Conservation (phyloP, 768 basidiomycete genomes). For the Mrakia gelida region DNA sequence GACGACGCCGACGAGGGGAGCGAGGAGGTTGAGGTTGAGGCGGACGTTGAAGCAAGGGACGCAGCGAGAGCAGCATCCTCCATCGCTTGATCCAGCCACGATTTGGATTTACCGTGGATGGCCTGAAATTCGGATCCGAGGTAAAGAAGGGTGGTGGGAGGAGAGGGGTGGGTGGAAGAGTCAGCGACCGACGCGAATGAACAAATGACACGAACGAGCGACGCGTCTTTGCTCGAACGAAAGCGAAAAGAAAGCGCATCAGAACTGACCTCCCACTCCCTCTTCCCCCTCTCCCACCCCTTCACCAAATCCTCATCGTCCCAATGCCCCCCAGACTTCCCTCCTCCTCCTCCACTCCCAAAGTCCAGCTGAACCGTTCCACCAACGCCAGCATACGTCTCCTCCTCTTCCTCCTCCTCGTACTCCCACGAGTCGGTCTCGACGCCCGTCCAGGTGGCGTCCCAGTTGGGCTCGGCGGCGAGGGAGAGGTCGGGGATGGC, state of each 20-base stretch:
- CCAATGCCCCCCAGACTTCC: too few species aligned
- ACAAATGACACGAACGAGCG: too few species aligned
- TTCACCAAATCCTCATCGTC: constrained; percentile 17
- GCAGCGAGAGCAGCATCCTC: background rate
- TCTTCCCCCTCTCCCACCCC: constrained; percentile 20
- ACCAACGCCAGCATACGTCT: background rate
- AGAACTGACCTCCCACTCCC: constrained; percentile 3
- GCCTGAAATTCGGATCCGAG: background rate
- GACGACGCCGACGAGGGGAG: too few species aligned
- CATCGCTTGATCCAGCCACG: constrained; percentile 10
- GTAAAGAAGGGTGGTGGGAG: too few species aligned
- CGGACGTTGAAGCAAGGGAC: background rate
- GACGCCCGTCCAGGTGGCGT: background rate
- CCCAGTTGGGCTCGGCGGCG: background rate
- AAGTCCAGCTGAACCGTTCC: constrained; percentile 4
- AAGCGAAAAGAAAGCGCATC: background rate
- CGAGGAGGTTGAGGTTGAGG: background rate
- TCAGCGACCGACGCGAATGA: too few species aligned
- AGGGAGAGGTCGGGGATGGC: background rate
- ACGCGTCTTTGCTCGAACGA: too few species aligned
- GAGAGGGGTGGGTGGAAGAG: too few species aligned
- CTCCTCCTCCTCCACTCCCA: background rate
- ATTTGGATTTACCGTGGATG: constrained; percentile 8
- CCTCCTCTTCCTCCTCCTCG: background rate
- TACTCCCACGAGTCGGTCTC: background rate